These are phyloP conservation scores for Calamus simplicifolius DNA, from an alignment of 176 grass and related monocot species.

Conservation along the genomic window DNA sequence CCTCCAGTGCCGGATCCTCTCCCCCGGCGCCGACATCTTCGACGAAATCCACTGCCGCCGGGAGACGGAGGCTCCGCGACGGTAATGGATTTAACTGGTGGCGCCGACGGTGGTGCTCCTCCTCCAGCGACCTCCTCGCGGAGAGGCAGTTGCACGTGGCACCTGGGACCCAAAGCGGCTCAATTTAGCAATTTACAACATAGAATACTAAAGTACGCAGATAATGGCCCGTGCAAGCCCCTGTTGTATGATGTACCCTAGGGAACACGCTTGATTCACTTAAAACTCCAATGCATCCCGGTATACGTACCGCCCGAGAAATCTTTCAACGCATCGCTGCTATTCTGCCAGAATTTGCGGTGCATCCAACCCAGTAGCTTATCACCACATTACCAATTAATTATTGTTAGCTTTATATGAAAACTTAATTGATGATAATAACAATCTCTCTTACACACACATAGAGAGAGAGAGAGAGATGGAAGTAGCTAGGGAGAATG, in stretches of 20 bases:
- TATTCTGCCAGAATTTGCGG: constrained; percentile 63
- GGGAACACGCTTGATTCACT: background rate
- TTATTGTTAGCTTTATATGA: too few species aligned
- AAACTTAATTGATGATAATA: too few species aligned
- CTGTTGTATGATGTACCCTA: background rate
- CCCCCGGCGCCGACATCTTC: background rate
- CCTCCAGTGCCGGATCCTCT: background rate
- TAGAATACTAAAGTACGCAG: background rate
- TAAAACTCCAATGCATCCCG: background rate
- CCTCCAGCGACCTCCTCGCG: constrained; percentile 37
- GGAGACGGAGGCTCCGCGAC: constrained; percentile 12
- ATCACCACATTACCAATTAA: background rate
- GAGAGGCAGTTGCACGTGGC: constrained; percentile 47
- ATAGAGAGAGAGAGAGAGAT: background rate
- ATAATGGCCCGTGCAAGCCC: background rate
- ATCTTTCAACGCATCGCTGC: constrained; percentile 70
- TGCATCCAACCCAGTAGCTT: constrained; percentile 98
- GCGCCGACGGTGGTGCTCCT: constrained; percentile 25
- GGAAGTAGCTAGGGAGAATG: too few species aligned
- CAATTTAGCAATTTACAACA: background rate
- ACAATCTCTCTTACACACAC: too few species aligned
- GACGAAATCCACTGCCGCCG: constrained; percentile 8
- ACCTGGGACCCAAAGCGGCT: constrained; percentile 24
- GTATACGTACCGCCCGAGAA: constrained; percentile 19
- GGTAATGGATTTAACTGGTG: background rate